These are phyloP conservation scores for Brassica rapa DNA, from an alignment of 345 rosid genomes.

Conservation along the genomic window DNA sequence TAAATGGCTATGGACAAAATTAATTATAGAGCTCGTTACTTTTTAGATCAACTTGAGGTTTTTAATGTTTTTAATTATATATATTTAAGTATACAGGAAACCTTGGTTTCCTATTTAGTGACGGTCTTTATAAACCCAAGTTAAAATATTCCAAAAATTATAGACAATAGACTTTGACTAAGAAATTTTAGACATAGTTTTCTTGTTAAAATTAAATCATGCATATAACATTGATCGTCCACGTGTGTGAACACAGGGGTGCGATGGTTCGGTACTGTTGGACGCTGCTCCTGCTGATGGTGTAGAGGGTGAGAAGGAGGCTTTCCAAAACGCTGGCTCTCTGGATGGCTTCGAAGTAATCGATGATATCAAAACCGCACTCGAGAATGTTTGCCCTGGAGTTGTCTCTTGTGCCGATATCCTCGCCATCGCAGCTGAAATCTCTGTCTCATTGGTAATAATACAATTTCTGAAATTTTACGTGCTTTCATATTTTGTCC, in stretches of 20 bases:
- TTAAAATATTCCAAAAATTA: conserved; percentile 2
- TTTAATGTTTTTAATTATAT: not conserved
- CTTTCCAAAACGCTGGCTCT: conserved; percentile 38
- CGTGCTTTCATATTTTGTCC: too few species aligned
- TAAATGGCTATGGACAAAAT: not conserved
- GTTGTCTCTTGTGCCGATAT: conserved; percentile 69
- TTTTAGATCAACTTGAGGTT: not conserved
- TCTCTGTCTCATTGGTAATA: conserved; percentile 49
- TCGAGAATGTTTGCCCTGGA: conserved; percentile 57
- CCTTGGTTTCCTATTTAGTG: too few species aligned
- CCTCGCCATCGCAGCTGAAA: conserved; percentile 52
- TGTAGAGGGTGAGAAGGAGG: conserved; percentile 44
- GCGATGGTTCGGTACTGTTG: conserved; percentile 58
- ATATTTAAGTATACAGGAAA: not conserved
- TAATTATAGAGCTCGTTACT: not conserved
- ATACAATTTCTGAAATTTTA: too few species aligned
- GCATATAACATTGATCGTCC: not conserved
- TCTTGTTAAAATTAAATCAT: not conserved
- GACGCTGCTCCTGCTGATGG: conserved; percentile 44
- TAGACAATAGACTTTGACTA: not conserved
- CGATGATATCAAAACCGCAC: conserved; percentile 54
- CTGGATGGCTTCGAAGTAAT: conserved; percentile 43
- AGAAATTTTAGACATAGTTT: not conserved
- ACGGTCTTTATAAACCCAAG: conserved; percentile 15
- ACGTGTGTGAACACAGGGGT: conserved; percentile 42